Percentiles rank a stretch among this genome's conserved stretches.
Evolutionary conservation across 139 green algal species (phyloP).

Genomic region (Astrephomene gubernaculifera): DNA sequence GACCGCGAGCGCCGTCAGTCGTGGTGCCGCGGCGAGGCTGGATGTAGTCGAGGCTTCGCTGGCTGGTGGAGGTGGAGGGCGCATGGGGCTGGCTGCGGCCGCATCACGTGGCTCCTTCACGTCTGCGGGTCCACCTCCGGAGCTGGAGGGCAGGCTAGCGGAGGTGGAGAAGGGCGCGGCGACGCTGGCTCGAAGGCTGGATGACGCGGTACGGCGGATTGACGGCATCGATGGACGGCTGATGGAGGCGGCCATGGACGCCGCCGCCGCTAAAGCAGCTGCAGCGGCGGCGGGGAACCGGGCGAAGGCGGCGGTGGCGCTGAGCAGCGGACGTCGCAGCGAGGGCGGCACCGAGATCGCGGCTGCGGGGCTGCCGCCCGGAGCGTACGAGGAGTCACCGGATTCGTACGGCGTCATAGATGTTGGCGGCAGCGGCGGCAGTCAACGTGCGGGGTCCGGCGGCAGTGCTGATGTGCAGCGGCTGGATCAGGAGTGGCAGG

Average conservation of each 20-base stretch:
- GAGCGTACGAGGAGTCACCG: slow-evolving; percentile 14
- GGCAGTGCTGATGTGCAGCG: background rate
- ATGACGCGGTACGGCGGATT: background rate
- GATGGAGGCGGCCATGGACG: slow-evolving; percentile 13
- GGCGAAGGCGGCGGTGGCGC: background rate
- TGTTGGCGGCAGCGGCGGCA: too few relatives aligned
- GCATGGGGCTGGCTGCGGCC: background rate
- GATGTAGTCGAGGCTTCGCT: slow-evolving; percentile 10
- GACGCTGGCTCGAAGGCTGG: background rate
- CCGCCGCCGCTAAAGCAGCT: background rate
- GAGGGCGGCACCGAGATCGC: background rate
- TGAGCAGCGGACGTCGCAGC: background rate
- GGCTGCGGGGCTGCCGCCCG: background rate
- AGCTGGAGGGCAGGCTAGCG: slow-evolving; percentile 4
- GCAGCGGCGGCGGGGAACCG: background rate
- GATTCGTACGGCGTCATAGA: slow-evolving; percentile 7
- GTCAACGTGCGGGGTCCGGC: too few relatives aligned
- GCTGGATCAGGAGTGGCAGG: slow-evolving; percentile 18
- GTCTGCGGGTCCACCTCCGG: background rate
- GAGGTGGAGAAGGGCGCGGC: background rate
- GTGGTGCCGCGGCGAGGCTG: background rate
- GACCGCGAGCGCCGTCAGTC: background rate
- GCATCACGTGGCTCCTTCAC: background rate
- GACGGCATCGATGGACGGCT: background rate
- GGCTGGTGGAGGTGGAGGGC: background rate